Evolutionary conservation across 2,329 filamentous ascomycete genomes (phyloP).

Genomic region (Dactylellina sp.): DNA sequence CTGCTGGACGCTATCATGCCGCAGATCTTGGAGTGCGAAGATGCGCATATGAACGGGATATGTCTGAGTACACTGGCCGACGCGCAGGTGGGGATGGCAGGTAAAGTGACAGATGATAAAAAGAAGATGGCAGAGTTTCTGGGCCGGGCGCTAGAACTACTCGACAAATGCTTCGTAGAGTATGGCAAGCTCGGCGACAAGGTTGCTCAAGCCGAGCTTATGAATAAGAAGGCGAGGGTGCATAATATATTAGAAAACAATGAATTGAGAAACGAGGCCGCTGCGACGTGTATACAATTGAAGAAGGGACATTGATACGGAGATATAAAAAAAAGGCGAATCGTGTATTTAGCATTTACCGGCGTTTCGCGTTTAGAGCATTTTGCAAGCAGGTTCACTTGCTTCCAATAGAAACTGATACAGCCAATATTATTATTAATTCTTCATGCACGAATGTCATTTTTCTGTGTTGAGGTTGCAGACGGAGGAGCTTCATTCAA

Average conservation of each 20-base stretch:
- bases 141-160: constrained; percentile 70
- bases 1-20: constrained; percentile 79
- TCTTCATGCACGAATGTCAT: too few relatives aligned
- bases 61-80: constrained; percentile 80
- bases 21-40: constrained; percentile 78
- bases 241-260: constrained; percentile 77
- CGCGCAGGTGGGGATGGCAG: constrained; percentile 81
- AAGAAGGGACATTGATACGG: constrained; percentile 63
- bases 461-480: constrained; percentile 18
- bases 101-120: constrained; percentile 63
- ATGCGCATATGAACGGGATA: constrained; percentile 72
- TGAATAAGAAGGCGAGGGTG: constrained; percentile 83
- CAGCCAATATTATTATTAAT: neutral
- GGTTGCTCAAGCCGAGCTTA: constrained; percentile 78
- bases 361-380: constrained; percentile 21
- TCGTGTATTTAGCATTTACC: constrained; percentile 19
- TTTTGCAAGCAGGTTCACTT: constrained; percentile 12
- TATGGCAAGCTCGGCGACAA: constrained; percentile 77
- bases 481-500: neutral
- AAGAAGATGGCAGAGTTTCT: constrained; percentile 69
- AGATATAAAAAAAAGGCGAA: too few relatives aligned
- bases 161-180: constrained; percentile 73
- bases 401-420: neutral
- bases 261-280: constrained; percentile 74
- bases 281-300: constrained; percentile 73